Evolutionary conservation across 495 filamentous ascomycete genomes (phyloP), one percentile per base, ranked within the genome.

Genomic region (Penicillium cinerascens): DNA sequence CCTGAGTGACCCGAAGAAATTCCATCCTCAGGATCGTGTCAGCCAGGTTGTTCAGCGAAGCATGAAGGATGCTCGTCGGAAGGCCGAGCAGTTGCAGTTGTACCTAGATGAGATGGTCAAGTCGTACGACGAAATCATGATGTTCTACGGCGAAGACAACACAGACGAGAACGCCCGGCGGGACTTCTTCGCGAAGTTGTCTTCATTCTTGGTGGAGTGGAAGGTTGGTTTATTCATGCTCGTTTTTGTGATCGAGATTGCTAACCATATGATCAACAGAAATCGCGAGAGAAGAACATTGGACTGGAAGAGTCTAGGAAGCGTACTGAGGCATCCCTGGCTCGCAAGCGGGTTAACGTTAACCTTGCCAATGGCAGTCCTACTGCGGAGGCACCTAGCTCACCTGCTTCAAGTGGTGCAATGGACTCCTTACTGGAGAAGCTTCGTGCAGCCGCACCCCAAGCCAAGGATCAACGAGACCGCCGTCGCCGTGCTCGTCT

Each of bases 361-460:
- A 74, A 79, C 36, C 78, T 81, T 40, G 72, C 76, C 42, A 78
- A 74, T 44, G 62, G 71, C 42, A 58, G 59, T 50, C 50, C 59
- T n/a, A 55, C 72, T 13, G 71, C 70, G 3, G 74, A 78, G 17
- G 42, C 47, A 6, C 82, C 84, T 2, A 73, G 78, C 17, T 87
- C 88, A 9, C 87, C 92, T n/a, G 81, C 79, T 27, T 81, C 84
- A 27, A 87, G 89, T 40, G 95, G 93, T 39, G 95, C 92, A 33
- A 97, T 98, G 91, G 93, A 98, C 73, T 87, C 85, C 13, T 77
- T 98, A n/a, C 81, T 98, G 35, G 88, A 96, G 82, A 97, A 97
- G 71, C 75, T 98, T 46, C 88, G 93, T 46, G 91, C 91, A 35
- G 93, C 93, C 2, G 92, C 90, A 27, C 95, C 93, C 22, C 88